phyloP scores from a whole-genome alignment of 441 rosid species.

The Populus hybrid region DNA sequence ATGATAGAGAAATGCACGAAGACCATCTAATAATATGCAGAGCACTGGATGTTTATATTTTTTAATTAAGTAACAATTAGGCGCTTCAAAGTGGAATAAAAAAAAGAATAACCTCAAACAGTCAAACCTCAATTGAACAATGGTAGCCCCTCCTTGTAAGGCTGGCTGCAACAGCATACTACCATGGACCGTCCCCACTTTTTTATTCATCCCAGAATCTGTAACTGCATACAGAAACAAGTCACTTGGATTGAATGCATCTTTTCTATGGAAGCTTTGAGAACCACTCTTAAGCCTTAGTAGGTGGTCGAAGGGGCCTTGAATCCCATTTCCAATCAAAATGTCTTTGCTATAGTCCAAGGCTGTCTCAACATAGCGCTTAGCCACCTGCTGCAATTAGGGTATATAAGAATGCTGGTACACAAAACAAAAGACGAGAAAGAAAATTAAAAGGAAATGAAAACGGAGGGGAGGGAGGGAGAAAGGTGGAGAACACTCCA shows the following conservation, averaged over 20 bases:
- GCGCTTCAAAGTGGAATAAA: background rate
- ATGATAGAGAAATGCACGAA: background rate
- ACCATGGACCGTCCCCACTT: conserved; percentile 68
- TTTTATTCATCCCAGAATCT: conserved; percentile 76
- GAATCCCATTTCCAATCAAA: conserved; percentile 76
- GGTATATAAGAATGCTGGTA: conserved; percentile 8
- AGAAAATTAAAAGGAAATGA: too few relatives aligned
- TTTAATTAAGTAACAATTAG: background rate
- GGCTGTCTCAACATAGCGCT: conserved; percentile 54
- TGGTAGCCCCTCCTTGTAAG: conserved; percentile 88
- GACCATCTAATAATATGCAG: background rate
- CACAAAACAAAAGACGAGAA: background rate
- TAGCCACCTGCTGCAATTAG: conserved; percentile 59
- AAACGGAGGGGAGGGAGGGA: background rate
- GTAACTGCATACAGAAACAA: conserved; percentile 88
- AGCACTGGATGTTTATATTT: background rate
- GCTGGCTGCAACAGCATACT: conserved; percentile 74
- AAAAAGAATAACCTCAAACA: background rate
- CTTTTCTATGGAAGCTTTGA: conserved; percentile 27
- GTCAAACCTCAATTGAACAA: conserved; percentile 74
- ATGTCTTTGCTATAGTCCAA: conserved; percentile 82
- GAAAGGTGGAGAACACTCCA: background rate
- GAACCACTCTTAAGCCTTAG: conserved; percentile 48
- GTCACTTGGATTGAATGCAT: conserved; percentile 51
- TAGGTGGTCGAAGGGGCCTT: conserved; percentile 94